phyloP scores from a whole-genome alignment of 148 eudicot genomes.

The Heliosperma pusillum region DNA sequence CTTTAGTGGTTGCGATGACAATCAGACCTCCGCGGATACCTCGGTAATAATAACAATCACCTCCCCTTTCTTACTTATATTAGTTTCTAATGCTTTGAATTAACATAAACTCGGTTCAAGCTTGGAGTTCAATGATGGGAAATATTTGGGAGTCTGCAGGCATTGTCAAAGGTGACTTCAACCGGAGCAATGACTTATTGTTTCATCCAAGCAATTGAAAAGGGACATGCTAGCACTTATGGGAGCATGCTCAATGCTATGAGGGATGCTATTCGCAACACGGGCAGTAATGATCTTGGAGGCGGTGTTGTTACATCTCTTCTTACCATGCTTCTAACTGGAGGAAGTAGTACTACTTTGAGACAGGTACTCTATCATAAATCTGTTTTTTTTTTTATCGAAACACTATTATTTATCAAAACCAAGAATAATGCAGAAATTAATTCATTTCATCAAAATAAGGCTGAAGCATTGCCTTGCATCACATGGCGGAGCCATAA shows the following conservation, averaged over 20 bases:
- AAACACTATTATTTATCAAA: neutral
- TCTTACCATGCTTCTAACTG: conserved; percentile 66
- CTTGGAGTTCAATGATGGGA: conserved; percentile 13
- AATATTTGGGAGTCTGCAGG: conserved; percentile 36
- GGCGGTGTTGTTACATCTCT: conserved; percentile 67
- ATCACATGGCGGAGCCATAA: neutral
- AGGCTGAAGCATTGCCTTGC: neutral
- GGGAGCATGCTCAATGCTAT: conserved; percentile 74
- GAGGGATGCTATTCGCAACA: conserved; percentile 62
- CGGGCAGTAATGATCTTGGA: conserved; percentile 31
- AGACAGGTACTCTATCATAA: conserved; percentile 54
- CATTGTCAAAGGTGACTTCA: conserved; percentile 84
- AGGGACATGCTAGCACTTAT: conserved; percentile 74
- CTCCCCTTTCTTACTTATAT: neutral
- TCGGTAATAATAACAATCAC: conserved; percentile 40
- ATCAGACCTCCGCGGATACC: conserved; percentile 95
- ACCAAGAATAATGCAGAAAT: neutral
- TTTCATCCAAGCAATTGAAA: conserved; percentile 94
- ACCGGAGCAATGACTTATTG: conserved; percentile 97
- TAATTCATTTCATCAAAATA: no score
- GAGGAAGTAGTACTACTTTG: conserved; percentile 70
- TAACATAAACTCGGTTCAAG: neutral
- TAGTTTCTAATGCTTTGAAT: neutral
- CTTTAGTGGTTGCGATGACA: conserved; percentile 96
- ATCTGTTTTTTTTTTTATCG: neutral